These are phyloP conservation scores for Hygrophorus russula DNA, from an alignment of 768 basidiomycete species.

Conservation along the genomic window DNA sequence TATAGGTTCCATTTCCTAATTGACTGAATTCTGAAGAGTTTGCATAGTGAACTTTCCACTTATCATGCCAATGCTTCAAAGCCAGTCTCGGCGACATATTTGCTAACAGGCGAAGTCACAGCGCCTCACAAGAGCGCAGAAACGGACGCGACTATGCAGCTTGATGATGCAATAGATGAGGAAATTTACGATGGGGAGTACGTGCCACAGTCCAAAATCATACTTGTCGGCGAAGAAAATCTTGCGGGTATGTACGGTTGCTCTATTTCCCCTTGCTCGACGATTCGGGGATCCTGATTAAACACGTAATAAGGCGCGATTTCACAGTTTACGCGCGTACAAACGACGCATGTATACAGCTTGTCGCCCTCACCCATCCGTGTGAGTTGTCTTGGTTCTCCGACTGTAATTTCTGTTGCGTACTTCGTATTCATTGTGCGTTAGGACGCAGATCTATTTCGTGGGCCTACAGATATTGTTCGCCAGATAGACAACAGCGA, in stretches of 20 bases:
- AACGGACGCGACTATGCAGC: conserved; percentile 3
- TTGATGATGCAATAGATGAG: conserved; percentile 7
- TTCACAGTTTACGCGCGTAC: conserved; percentile 38
- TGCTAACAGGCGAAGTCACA: conserved; percentile 46
- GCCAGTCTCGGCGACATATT: conserved; percentile 54
- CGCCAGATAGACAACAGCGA: conserved; percentile 27
- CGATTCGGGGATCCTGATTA: neutral
- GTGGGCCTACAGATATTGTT: conserved; percentile 26
- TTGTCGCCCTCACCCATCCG: conserved; percentile 53
- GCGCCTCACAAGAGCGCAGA: conserved; percentile 1
- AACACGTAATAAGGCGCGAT: conserved; percentile 31
- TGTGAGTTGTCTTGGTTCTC: conserved; percentile 28
- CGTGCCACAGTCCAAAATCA: conserved; percentile 35
- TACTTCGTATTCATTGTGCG: neutral
- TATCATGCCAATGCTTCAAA: conserved; percentile 41
- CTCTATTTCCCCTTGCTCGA: neutral
- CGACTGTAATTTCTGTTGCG: neutral
- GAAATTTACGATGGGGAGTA: conserved; percentile 22
- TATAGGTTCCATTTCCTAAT: neutral
- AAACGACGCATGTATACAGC: conserved; percentile 58
- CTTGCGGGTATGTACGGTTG: conserved; percentile 44
- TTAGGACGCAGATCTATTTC: conserved; percentile 37
- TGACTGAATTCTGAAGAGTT: neutral
- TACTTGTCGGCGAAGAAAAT: conserved; percentile 51
- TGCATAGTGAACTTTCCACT: conserved; percentile 45